Evolutionary conservation across 805 yeast species (phyloP).

Genomic region (Cyberlindnera mrakii): DNA sequence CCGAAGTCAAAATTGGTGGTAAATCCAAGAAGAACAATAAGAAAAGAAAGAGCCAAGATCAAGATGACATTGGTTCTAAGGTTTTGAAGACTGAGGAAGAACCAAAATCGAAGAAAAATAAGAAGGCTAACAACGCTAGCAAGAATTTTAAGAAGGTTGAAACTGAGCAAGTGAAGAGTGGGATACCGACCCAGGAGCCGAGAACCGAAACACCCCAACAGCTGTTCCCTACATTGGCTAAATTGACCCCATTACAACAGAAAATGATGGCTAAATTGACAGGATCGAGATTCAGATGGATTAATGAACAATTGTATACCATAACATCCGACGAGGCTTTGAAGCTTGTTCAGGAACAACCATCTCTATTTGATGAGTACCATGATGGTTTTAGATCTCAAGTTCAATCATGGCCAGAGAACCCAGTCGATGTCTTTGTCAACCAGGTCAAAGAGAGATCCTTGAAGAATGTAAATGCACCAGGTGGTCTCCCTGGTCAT

Average conservation of each 20-base stretch:
- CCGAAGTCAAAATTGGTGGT: conserved; percentile 45
- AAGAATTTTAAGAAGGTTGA: conserved; percentile 1
- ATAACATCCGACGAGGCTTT: conserved; percentile 74
- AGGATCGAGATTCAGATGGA: conserved; percentile 97
- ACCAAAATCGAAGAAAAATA: conserved; percentile 7
- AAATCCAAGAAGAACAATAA: conserved; percentile 22
- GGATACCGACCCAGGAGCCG: conserved; percentile 5
- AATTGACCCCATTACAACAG: conserved; percentile 81
- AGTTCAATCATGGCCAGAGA: conserved; percentile 97
- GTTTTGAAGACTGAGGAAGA: conserved; percentile 2
- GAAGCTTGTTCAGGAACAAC: conserved; percentile 67
- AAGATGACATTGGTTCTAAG: conserved; percentile 1
- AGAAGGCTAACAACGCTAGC: conserved; percentile 6
- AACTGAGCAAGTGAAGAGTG: conserved; percentile 1
- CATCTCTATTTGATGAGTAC: conserved; percentile 86
- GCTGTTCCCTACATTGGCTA: conserved; percentile 27
- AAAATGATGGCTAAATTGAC: conserved; percentile 93
- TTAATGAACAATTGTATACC: conserved; percentile 94
- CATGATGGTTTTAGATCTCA: conserved; percentile 94
- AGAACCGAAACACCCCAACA: conserved; percentile 9
- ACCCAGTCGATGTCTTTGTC: conserved; percentile 91
- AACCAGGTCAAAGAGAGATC: conserved; percentile 57
- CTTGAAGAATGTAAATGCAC: conserved; percentile 75
- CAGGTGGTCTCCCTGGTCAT: conserved; percentile 88
- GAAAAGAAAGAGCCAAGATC: conserved; percentile 17